Percentiles rank a stretch among this genome's conserved stretches.
Conservation (phyloP, 202 grass and related monocot species). For the Brachypodium distachyon region DNA sequence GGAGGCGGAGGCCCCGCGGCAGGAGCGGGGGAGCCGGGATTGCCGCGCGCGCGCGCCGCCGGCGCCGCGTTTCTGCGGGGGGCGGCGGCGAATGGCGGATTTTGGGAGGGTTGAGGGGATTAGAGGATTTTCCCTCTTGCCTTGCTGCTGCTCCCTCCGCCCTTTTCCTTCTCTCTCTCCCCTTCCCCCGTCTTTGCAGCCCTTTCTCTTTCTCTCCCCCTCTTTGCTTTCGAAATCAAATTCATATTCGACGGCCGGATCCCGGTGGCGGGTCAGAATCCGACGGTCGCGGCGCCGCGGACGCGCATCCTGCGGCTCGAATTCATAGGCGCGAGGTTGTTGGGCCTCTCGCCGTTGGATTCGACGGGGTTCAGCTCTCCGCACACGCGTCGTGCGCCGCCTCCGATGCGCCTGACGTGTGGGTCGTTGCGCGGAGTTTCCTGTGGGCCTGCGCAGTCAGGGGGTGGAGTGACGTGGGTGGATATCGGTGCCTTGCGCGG, state of each 20-base stretch:
- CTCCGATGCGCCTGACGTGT: not conserved
- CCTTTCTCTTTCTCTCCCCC: conserved; percentile 47
- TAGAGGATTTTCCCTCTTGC: conserved; percentile 38
- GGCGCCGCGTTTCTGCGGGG: conserved; percentile 13
- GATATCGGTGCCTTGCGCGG: not conserved
- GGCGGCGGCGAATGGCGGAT: conserved; percentile 38
- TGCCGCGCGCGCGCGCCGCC: conserved; percentile 15
- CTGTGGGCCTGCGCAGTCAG: not conserved
- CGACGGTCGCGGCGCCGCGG: not conserved
- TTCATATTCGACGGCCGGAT: conserved; percentile 83
- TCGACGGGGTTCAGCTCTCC: not conserved
- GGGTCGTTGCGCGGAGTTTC: not conserved
- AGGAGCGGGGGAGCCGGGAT: not conserved
- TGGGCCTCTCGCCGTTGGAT: conserved; percentile 52
- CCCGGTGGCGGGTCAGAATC: not conserved
- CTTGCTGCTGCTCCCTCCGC: not conserved
- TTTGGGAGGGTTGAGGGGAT: conserved; percentile 26
- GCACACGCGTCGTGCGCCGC: not conserved
- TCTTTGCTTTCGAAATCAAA: conserved; percentile 86
- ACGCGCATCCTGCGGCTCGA: conserved; percentile 46
- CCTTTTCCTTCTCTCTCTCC: not conserved
- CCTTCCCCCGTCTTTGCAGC: not conserved
- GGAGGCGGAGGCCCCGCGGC: not conserved
- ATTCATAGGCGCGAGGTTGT: conserved; percentile 68
- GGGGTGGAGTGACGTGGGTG: not conserved